Evolutionary conservation across 1,284 basidiomycete species (phyloP), one percentile per base, ranked within the genome.

Genomic region (Tausonia pullulans): DNA sequence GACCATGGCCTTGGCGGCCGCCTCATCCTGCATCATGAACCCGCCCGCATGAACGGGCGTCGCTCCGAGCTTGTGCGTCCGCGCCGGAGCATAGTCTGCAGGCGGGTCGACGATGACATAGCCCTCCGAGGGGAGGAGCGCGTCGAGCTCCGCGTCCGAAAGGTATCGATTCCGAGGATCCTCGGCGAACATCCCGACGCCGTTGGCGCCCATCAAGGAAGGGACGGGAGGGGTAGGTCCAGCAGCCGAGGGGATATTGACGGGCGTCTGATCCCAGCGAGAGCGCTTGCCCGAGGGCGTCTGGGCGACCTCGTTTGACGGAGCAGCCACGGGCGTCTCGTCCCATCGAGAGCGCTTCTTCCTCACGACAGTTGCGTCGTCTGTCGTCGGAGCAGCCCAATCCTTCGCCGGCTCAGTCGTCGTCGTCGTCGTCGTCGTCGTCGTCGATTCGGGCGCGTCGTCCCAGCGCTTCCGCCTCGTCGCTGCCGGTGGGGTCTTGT

Each of bases 1-100:
- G 0, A 91, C 87, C 0, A 84, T 82, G 9, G 87, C 86, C 5
- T 89, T 87, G 3, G 92, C 90, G 70, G 93, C 89, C 5, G 88
- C 88, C 67, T 94, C 87, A 68, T 97, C 93, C 77, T 95, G 91
- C 70, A 97, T 96, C 72, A 95, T 92, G 80, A 98, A 98, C 51
- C 95, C 95, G 13, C 67, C 62, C 41, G 72, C 70, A 65, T 85
- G 84, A 52, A 83, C 78, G 69, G 87, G 84, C 44, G 84, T 84
- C 61, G 72, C 71, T 8, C 72, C 71, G 4, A 73, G 70, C 69
- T 77, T 77, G 9, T 71, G 71, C 46, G 71, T 72, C 58, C 75
- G 74, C 16, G 87, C 79, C 16, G 90, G 88, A 57, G 87, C 87
- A 80, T 98, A 98, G 65, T 92, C 94, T 52, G 90, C 86, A 41